These are phyloP conservation scores for Chaetomiaceae sp. DNA, from an alignment of 2,329 filamentous ascomycete species.

Conservation along the genomic window DNA sequence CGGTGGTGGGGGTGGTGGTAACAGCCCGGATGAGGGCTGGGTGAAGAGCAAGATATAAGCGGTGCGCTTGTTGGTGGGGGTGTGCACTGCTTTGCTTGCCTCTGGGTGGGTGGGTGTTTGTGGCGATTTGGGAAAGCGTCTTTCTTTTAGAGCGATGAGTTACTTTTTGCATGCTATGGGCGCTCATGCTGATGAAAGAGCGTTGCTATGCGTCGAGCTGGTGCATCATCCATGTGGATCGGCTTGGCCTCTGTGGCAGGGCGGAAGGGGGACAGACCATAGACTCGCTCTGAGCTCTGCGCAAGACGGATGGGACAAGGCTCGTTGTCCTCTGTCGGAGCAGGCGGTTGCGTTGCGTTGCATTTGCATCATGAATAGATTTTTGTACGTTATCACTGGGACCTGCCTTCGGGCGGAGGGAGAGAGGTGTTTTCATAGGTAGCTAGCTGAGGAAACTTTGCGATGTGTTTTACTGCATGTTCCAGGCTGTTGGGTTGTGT, in stretches of 20 bases:
- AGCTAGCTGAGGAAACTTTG: too few species aligned
- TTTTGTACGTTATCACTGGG: background rate
- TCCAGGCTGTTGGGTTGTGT: too few species aligned
- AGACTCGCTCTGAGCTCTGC: too few species aligned
- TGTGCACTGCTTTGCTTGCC: too few species aligned
- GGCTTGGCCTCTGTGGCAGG: too few species aligned
- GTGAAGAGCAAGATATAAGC: constrained; percentile 9
- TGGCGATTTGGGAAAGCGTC: background rate
- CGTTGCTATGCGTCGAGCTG: background rate
- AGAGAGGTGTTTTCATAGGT: too few species aligned
- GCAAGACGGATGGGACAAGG: background rate
- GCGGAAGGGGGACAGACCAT: background rate
- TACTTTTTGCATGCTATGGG: background rate
- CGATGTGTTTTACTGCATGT: too few species aligned
- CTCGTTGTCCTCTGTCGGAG: background rate
- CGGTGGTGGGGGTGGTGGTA: background rate
- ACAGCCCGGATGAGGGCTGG: background rate
- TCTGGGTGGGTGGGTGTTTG: too few species aligned
- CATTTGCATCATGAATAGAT: constrained; percentile 6
- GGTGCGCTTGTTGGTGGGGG: background rate
- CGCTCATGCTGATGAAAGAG: too few species aligned
- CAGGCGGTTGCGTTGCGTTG: background rate
- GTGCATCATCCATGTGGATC: background rate
- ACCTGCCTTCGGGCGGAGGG: too few species aligned
- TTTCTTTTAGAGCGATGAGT: background rate